Evolutionary conservation across 116 monocot species (phyloP).

Genomic region (Phalaenopsis hybrid): DNA sequence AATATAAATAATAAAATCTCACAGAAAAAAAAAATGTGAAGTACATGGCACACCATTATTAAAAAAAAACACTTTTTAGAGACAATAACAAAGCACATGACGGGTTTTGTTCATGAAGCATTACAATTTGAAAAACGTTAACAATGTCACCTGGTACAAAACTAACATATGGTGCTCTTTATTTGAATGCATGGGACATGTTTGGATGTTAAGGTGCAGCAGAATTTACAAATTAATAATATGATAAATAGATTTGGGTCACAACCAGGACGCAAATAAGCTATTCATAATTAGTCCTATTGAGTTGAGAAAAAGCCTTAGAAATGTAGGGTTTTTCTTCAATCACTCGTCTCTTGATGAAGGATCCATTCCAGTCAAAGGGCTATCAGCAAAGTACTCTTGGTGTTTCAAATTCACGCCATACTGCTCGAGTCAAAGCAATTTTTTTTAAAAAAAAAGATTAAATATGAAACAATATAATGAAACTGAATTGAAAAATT

Average conservation of each 20-base stretch:
- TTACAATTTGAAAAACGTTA: too few species aligned
- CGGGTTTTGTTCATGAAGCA: too few species aligned
- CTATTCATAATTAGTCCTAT: background rate
- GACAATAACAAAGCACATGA: background rate
- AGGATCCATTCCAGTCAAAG: slow-evolving; percentile 70
- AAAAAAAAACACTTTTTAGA: background rate
- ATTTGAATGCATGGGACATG: too few species aligned
- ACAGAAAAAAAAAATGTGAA: background rate
- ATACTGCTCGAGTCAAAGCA: slow-evolving; percentile 31
- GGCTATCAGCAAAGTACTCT: slow-evolving; percentile 92
- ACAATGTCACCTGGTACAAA: too few species aligned
- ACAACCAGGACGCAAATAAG: background rate
- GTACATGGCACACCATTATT: background rate
- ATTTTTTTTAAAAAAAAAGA: background rate
- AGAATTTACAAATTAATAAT: too few species aligned
- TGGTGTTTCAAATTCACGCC: slow-evolving; percentile 92
- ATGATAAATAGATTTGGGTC: too few species aligned
- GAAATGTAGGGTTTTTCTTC: background rate
- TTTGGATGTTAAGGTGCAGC: background rate
- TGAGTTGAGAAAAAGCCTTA: background rate
- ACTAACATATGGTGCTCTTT: too few species aligned
- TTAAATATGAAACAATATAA: background rate
- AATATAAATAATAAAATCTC: background rate
- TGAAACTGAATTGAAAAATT: too few species aligned
- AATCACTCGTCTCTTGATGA: slow-evolving; percentile 43